Base-by-base conservation (phyloP, 1,284 basidiomycete species). In the Fomitopsis palustris region DNA sequence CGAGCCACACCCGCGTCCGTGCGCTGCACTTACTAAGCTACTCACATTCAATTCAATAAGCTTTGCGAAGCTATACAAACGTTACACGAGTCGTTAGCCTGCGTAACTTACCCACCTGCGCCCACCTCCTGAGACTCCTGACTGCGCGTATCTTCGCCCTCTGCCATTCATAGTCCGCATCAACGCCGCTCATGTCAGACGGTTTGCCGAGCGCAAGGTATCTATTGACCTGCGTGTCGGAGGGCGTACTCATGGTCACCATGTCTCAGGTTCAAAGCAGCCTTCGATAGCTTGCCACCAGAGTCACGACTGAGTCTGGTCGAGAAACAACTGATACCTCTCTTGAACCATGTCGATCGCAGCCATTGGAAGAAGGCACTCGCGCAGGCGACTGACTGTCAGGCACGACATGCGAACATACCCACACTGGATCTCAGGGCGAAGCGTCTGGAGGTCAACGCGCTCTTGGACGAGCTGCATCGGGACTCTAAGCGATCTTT, bases 361-460 rank as follows among this genome's bases (percentile, higher is more conserved):
- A 37, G 43, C n/a, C 64, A 59, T 14, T 23, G 57, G 16, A 65
- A 61, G 39, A 66, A 63, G 54, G 59, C 64, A 16, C 54, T 70
- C 43, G 45, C 55, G 3, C 61, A 60, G 29, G 69, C 68, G 1
- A 63, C 69, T 21, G 67, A 73, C 23, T 65, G 78, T 51, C 72
- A 77, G 54, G 70, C 69, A 27, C 75, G 73, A 43, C 76, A 78
- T 62, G 66, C 70, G 1, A 66, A 62, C 21, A 75, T 80, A 35
- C 85, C 86, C 0, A 61, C 69, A 0, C 70, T 88, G 19, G 76
- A 86, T 70, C 66, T 85, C 38, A 77, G 75, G 43, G 71, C 74
- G 3, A 86, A 86, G 72, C 78, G 78, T 63, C 71, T 71, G 31
- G 84, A 88, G 69, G 72, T 88, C 59, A 72, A 76, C 29, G 63